Percentiles rank a stretch among this genome's conserved stretches.
Evolutionary conservation across 2,329 filamentous ascomycete species (phyloP).

Genomic region (Rutstroemia sp.): DNA sequence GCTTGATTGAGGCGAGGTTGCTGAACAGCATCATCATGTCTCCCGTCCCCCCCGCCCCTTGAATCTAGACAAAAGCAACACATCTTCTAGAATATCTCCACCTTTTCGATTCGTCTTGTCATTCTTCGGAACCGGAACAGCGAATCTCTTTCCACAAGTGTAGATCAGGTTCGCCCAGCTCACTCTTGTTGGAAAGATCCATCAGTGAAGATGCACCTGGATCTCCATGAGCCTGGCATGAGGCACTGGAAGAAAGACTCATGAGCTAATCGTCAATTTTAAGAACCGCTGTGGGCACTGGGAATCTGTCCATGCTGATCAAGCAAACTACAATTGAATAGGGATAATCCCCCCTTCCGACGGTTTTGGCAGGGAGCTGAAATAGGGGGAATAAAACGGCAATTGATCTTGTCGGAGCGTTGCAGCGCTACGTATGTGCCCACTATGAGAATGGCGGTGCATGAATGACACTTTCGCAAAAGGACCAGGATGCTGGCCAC

Average conservation of each 20-base stretch:
- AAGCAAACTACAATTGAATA: not conserved
- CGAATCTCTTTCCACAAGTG: too few species aligned
- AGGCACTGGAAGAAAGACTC: too few species aligned
- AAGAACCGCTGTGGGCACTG: too few species aligned
- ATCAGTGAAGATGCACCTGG: too few species aligned
- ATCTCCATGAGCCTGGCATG: too few species aligned
- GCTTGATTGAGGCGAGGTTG: not conserved
- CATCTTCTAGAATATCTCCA: too few species aligned
- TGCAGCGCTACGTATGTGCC: not conserved
- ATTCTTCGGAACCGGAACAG: too few species aligned
- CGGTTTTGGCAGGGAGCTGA: not conserved
- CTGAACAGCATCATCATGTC: not conserved
- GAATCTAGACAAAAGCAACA: not conserved
- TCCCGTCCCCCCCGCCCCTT: not conserved
- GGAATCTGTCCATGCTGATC: not conserved
- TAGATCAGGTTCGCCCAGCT: too few species aligned
- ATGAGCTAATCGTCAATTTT: too few species aligned
- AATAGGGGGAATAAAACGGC: conserved; percentile 6
- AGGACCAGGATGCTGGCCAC: not conserved
- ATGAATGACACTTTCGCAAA: conserved; percentile 5
- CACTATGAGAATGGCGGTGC: not conserved
- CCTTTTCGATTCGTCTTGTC: too few species aligned
- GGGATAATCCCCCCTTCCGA: not conserved
- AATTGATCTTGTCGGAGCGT: not conserved
- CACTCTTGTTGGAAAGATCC: too few species aligned